A percentile compares a stretch with the other conserved stretches of the same genome.
These are phyloP conservation scores for Pseudogymnoascus sp. DNA, from an alignment of 2,329 filamentous ascomycete genomes.

Conservation along the genomic window DNA sequence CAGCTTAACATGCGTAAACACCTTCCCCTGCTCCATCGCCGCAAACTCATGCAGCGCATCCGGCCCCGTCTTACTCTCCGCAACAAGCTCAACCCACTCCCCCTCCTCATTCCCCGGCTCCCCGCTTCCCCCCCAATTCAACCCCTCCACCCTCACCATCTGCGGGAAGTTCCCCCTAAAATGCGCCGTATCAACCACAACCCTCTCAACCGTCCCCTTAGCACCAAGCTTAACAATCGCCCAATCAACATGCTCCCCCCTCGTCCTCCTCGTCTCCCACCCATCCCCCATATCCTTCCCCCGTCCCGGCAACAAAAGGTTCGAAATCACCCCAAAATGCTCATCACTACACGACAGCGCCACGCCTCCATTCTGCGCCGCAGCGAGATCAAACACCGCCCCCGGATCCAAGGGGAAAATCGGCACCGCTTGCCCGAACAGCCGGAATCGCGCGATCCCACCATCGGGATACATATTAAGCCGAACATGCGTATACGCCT, in stretches of 20 bases:
- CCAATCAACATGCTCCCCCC: conserved; percentile 73
- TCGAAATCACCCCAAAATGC: conserved; percentile 76
- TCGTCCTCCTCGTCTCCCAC: conserved; percentile 75
- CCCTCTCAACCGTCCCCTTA: conserved; percentile 54
- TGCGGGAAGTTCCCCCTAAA: conserved; percentile 81
- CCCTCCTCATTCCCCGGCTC: conserved; percentile 36
- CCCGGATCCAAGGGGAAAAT: conserved; percentile 62
- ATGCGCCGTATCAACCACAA: conserved; percentile 74
- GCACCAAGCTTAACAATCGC: conserved; percentile 68
- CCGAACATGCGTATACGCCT: no score
- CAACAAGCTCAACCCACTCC: conserved; percentile 48
- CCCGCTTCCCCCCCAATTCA: conserved; percentile 46
- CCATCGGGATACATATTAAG: no score
- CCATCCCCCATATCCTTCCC: conserved; percentile 83
- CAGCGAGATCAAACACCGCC: conserved; percentile 66
- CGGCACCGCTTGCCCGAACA: conserved; percentile 69
- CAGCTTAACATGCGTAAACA: conserved; percentile 48
- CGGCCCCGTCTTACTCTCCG: conserved; percentile 61
- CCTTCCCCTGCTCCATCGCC: conserved; percentile 33
- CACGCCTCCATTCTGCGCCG: conserved; percentile 71
- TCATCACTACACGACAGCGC: conserved; percentile 72
- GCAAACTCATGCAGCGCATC: conserved; percentile 65
- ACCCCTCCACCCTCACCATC: conserved; percentile 59
- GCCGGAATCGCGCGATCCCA: no score
- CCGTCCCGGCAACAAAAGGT: conserved; percentile 69